A percentile compares a stretch with the other conserved stretches of the same genome.
Conservation (phyloP, 2,329 filamentous ascomycete species). For the Talaromyces sp. region DNA sequence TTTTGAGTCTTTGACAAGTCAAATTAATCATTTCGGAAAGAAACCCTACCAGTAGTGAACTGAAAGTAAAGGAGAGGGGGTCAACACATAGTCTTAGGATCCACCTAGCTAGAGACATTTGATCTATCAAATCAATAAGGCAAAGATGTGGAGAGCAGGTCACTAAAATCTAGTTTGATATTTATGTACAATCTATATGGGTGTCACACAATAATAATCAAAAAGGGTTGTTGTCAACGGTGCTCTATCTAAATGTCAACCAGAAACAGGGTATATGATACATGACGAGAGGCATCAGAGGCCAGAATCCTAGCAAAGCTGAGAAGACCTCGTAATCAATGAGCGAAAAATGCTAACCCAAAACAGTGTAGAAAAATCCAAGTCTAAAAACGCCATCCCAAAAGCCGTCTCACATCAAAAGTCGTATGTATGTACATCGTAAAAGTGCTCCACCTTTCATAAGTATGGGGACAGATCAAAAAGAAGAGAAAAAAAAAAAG, state of each 20-base stretch:
- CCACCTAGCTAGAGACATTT: no score
- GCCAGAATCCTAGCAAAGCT: slow-evolving; percentile 6
- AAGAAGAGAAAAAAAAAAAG: not conserved
- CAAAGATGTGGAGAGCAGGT: not conserved
- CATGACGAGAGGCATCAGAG: slow-evolving; percentile 6
- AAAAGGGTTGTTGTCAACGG: not conserved
- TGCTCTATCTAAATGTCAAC: not conserved
- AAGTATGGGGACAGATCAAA: not conserved
- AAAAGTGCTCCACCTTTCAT: not conserved
- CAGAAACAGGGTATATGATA: slow-evolving; percentile 13
- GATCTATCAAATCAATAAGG: not conserved
- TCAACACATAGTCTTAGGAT: not conserved
- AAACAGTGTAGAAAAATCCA: not conserved
- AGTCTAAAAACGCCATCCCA: slow-evolving; percentile 18
- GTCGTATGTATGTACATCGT: slow-evolving; percentile 15
- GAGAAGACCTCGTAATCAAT: slow-evolving; percentile 22
- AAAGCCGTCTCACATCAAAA: slow-evolving; percentile 11
- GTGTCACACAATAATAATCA: not conserved
- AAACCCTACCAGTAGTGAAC: not conserved
- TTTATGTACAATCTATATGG: slow-evolving; percentile 8
- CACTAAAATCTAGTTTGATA: not conserved
- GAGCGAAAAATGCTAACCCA: slow-evolving; percentile 19
- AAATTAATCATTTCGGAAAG: not conserved
- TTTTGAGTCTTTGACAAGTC: not conserved
- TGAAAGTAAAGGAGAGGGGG: not conserved